Conservation (phyloP, 208 protist genomes). For the Naegleria fowleri region DNA sequence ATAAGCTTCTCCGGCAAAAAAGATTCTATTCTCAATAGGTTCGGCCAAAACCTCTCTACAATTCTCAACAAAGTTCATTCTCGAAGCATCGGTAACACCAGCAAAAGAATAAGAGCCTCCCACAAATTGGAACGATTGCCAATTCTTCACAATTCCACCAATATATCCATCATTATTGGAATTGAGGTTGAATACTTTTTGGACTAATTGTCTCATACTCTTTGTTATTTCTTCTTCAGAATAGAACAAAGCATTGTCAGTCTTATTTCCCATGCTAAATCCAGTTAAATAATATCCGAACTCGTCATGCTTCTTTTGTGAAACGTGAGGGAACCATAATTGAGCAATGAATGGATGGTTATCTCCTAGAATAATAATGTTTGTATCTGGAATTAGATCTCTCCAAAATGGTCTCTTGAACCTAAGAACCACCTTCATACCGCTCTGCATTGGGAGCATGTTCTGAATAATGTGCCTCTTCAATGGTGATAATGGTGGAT, state of each 20-base stretch:
- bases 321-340: neutral
- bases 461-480: slow-evolving; percentile 9
- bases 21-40: neutral
- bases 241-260: neutral
- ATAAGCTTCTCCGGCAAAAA: slow-evolving; percentile 15
- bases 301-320: neutral
- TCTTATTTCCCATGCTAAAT: neutral
- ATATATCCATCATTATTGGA: neutral
- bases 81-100: neutral
- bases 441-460: neutral
- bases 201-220: neutral
- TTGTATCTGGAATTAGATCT: neutral
- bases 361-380: neutral
- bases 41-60: neutral
- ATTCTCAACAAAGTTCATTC: neutral
- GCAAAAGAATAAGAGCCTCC: neutral
- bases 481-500: neutral
- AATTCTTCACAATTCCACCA: neutral
- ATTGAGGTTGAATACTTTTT: neutral
- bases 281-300: neutral
- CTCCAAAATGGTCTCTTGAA: slow-evolving; percentile 22
- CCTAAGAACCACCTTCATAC: neutral
- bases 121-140: neutral
- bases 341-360: slow-evolving; percentile 2
- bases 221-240: neutral